Conservation (phyloP, 345 rosid species). For the Hibiscus mutabilis region DNA sequence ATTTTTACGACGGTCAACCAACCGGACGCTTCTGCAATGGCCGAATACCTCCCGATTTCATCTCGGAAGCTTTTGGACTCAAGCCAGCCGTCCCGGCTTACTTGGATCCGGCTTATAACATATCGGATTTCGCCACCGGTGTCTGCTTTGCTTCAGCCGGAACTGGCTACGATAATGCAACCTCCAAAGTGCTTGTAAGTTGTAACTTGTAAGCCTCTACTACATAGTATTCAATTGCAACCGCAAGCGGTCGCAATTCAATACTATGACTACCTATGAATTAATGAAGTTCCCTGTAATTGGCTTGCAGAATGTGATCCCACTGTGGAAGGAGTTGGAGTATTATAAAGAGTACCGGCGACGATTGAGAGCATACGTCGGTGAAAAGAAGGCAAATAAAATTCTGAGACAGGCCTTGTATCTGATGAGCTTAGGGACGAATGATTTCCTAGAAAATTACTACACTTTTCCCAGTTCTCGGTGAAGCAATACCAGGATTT, state of each 20-base stretch:
- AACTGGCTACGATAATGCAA: constrained; percentile 50
- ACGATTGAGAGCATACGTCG: constrained; percentile 35
- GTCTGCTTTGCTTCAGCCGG: constrained; percentile 62
- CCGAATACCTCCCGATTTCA: constrained; percentile 45
- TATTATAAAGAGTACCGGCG: constrained; percentile 42
- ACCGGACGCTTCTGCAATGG: constrained; percentile 57
- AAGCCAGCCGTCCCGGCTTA: constrained; percentile 46
- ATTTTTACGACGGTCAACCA: constrained; percentile 34
- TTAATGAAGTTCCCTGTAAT: neutral
- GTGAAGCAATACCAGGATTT: constrained; percentile 35
- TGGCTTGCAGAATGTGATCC: constrained; percentile 50
- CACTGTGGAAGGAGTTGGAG: constrained; percentile 51
- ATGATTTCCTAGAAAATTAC: constrained; percentile 63
- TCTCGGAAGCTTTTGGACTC: constrained; percentile 49
- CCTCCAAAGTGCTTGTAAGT: constrained; percentile 46
- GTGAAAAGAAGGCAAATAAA: constrained; percentile 25
- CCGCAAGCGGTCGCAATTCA: no score
- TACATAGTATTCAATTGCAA: no score
- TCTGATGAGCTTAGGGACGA: constrained; percentile 55
- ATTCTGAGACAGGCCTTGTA: constrained; percentile 34
- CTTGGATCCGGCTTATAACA: constrained; percentile 39
- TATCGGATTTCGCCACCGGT: constrained; percentile 46
- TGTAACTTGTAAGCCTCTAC: neutral
- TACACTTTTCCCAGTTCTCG: constrained; percentile 32
- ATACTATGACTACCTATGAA: no score